These are phyloP conservation scores for Backusella mclennaniae DNA, from an alignment of 192 early-diverging fungal species.

Conservation along the genomic window DNA sequence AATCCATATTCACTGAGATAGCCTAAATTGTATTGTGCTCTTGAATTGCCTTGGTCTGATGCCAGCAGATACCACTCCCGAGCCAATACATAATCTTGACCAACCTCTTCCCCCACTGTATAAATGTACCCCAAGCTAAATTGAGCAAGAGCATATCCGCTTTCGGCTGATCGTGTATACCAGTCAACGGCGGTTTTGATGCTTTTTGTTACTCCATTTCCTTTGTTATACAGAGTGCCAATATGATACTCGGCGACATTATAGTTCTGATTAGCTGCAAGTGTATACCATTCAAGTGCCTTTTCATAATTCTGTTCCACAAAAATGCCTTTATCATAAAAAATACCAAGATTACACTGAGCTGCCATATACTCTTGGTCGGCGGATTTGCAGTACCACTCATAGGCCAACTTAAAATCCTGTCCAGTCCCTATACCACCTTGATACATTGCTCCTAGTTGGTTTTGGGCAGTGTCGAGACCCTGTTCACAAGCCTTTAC, in stretches of 20 bases:
- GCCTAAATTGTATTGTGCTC: slow-evolving; percentile 78
- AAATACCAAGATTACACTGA: slow-evolving; percentile 22
- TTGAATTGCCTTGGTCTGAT: slow-evolving; percentile 62
- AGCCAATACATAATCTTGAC: slow-evolving; percentile 61
- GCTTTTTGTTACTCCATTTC: slow-evolving; percentile 8
- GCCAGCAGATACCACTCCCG: slow-evolving; percentile 63
- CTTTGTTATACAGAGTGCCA: not conserved
- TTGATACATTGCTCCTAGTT: slow-evolving; percentile 24
- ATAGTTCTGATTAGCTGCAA: slow-evolving; percentile 13
- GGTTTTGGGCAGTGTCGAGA: not conserved
- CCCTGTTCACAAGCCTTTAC: not conserved
- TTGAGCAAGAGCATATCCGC: slow-evolving; percentile 29
- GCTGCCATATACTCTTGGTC: slow-evolving; percentile 26
- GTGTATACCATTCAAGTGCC: slow-evolving; percentile 37
- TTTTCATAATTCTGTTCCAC: slow-evolving; percentile 9
- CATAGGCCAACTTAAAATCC: slow-evolving; percentile 19
- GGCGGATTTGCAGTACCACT: slow-evolving; percentile 38
- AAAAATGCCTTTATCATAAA: slow-evolving; percentile 32
- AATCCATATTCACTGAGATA: slow-evolving; percentile 90
- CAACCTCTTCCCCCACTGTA: slow-evolving; percentile 40
- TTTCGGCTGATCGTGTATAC: slow-evolving; percentile 23
- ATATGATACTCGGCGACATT: not conserved
- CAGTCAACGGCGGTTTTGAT: not conserved
- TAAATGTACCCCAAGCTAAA: slow-evolving; percentile 32
- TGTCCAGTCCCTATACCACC: slow-evolving; percentile 24